Base-by-base conservation (phyloP, 352 stramenopile genomes). In the Albugo laibachii region DNA sequence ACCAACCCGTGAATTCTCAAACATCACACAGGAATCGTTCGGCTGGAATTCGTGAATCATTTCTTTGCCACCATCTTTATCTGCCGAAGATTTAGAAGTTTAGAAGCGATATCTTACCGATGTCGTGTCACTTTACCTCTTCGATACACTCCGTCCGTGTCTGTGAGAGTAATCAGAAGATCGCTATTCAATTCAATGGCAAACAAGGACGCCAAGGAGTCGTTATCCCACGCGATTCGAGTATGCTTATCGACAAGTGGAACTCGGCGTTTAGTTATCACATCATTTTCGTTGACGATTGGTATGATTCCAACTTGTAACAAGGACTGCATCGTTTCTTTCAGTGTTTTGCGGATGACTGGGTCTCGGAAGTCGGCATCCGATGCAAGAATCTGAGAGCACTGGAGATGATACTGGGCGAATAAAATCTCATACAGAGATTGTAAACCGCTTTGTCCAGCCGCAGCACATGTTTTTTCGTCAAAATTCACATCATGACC, bases 391-490 rank as follows among this genome's bases (percentile, higher is more conserved):
- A 89, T 66, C 51, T 89, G 77, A 35, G 77, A 82, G 53, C 77
- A 89, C 2, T 71, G 71, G 40, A 89, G 50, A 48, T 89, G 71
- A 53, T 86, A 89, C 58, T 89, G 77, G 43, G 69, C 62, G 38
- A 89, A 89, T 19, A 89, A 62, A 67, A 86, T 79, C 59, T 89
- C 77, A 43, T 89, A 89, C 10, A 89, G 61, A 54, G 71, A 83
- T 56, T 89, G 77, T 36, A 89, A 60, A 0, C 77, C 77, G 49
- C 69, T 84, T 54, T 89, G 77, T 1, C 77, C 77, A 13, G 69
- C 73, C 1, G 67, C 69, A 2, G 66, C 65, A 24, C 69, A 79
- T 20, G 70, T 71, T 45, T 84, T 87, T 41, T 87, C 72, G 38
- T 72, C 78, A 42, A 87, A 84, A 20, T 69, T 48, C 6, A 69